Percentiles rank a stretch among this genome's conserved stretches.
phyloP scores from a whole-genome alignment of 148 eudicot species.

The Agrostemma githago region DNA sequence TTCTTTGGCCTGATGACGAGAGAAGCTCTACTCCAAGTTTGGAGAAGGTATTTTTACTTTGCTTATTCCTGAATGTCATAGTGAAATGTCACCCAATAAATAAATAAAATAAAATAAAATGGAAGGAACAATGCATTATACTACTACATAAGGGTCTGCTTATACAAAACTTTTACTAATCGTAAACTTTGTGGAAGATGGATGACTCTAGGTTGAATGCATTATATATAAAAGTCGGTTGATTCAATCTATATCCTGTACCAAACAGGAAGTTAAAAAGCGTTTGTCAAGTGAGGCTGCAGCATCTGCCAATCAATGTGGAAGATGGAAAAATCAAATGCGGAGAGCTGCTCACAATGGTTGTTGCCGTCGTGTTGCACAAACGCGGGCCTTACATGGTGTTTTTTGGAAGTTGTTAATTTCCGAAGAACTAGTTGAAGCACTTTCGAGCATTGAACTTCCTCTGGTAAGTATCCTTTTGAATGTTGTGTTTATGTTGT shows the following conservation, averaged over 20 bases:
- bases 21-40: constrained; percentile 79
- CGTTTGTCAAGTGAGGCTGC: constrained; percentile 79
- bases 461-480: constrained; percentile 56
- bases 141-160: too few species aligned
- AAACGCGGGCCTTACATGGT: constrained; percentile 61
- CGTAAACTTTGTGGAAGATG: too few species aligned
- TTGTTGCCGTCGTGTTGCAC: constrained; percentile 92
- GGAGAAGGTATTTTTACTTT: constrained; percentile 58
- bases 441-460: constrained; percentile 58
- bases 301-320: constrained; percentile 76
- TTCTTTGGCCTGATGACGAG: constrained; percentile 98
- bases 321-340: constrained; percentile 98
- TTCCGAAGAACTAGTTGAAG: constrained; percentile 74
- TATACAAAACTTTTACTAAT: too few species aligned
- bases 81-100: too few species aligned
- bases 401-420: constrained; percentile 86
- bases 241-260: not conserved
- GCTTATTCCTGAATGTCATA: too few species aligned
- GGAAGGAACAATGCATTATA: too few species aligned
- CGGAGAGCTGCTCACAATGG: constrained; percentile 95
- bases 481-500: not conserved
- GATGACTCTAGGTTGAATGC: not conserved
- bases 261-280: constrained; percentile 72
- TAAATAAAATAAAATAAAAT: too few species aligned
- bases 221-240: not conserved